phyloP scores from a whole-genome alignment of 495 filamentous ascomycete species.

The Emericellopsis terricola region DNA sequence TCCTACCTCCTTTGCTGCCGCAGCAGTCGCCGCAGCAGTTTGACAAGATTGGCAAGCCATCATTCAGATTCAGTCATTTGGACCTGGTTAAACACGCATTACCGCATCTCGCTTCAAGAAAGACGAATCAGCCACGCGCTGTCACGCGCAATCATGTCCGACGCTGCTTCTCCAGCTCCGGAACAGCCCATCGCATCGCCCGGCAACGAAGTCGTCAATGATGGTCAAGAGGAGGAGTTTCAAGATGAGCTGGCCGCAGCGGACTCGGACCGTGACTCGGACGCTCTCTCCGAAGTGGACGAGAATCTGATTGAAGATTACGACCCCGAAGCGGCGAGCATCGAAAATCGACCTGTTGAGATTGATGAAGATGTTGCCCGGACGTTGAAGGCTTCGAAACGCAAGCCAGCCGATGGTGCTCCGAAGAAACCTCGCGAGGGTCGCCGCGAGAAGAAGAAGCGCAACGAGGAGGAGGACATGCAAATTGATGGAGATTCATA shows the following conservation, averaged over 20 bases:
- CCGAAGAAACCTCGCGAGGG: conserved; percentile 59
- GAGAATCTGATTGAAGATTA: conserved; percentile 86
- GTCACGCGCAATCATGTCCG: conserved; percentile 32
- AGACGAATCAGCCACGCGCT: too few species aligned
- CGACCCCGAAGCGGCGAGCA: conserved; percentile 55
- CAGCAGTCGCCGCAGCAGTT: too few species aligned
- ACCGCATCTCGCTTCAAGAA: too few species aligned
- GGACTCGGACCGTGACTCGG: conserved; percentile 59
- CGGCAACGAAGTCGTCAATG: conserved; percentile 11
- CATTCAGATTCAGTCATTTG: too few species aligned
- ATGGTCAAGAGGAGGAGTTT: conserved; percentile 18
- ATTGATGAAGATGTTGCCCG: conserved; percentile 76
- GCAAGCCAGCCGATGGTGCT: conserved; percentile 49
- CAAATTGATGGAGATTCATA: conserved; percentile 36
- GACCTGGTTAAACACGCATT: too few species aligned
- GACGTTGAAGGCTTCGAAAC: conserved; percentile 55
- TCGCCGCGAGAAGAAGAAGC: conserved; percentile 56
- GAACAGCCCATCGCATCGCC: conserved; percentile 12
- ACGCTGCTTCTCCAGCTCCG: conserved; percentile 17
- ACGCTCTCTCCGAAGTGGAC: conserved; percentile 84
- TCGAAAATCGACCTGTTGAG: conserved; percentile 63
- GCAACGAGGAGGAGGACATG: conserved; percentile 29
- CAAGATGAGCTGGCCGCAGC: conserved; percentile 20
- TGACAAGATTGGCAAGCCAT: too few species aligned
- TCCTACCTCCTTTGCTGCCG: neutral